Evolutionary conservation across 352 stramenopile species (phyloP).

Genomic region (Phytophthora capsici): DNA sequence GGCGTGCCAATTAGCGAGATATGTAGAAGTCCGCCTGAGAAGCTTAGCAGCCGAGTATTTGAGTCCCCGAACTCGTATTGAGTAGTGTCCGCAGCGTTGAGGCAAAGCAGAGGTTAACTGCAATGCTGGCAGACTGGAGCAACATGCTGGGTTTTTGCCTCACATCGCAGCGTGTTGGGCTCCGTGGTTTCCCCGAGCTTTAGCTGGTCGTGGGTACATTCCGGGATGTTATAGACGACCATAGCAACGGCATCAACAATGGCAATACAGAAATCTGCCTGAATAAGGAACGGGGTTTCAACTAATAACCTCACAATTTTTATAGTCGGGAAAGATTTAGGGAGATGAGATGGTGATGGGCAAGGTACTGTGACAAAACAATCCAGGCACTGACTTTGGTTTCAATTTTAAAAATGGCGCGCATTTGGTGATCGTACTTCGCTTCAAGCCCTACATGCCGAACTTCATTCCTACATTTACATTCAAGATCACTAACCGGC

Average conservation of each 20-base stretch:
- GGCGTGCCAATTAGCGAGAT: slow-evolving; percentile 6
- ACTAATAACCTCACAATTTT: too few relatives aligned
- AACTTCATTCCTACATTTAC: too few relatives aligned
- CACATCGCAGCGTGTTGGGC: slow-evolving; percentile 51
- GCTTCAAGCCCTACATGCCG: too few relatives aligned
- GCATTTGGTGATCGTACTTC: too few relatives aligned
- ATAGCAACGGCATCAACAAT: not conserved
- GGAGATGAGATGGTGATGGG: too few relatives aligned
- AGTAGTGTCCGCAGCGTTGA: slow-evolving; percentile 49
- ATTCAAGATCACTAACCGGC: too few relatives aligned
- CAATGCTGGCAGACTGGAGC: slow-evolving; percentile 31
- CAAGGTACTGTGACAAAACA: too few relatives aligned
- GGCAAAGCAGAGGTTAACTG: slow-evolving; percentile 51
- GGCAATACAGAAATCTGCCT: not conserved
- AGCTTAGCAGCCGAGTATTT: slow-evolving; percentile 36
- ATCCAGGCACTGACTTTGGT: too few relatives aligned
- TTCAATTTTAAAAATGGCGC: too few relatives aligned
- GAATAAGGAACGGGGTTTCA: too few relatives aligned
- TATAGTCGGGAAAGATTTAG: too few relatives aligned
- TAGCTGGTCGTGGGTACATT: slow-evolving; percentile 47
- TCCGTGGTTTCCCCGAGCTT: slow-evolving; percentile 52
- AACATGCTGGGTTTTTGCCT: slow-evolving; percentile 48
- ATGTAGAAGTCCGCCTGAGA: too few relatives aligned
- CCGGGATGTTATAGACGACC: slow-evolving; percentile 37
- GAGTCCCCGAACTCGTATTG: slow-evolving; percentile 49